A percentile compares a stretch with the other conserved stretches of the same genome.
Evolutionary conservation across 768 basidiomycete genomes (phyloP).

Genomic region (Tulasnella calospora): DNA sequence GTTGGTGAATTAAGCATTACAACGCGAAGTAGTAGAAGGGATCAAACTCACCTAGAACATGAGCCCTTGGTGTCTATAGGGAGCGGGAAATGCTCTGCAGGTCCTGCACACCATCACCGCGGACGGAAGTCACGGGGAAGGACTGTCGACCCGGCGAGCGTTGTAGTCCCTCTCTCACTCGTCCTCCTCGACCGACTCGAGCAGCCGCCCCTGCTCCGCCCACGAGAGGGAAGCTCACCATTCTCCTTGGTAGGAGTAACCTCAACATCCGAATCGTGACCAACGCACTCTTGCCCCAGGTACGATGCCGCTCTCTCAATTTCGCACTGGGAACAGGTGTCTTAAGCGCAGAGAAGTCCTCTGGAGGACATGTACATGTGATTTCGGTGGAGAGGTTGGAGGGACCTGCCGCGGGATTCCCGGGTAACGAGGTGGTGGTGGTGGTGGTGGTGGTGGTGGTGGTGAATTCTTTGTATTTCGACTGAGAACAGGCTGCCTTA

Average conservation of each 20-base stretch:
- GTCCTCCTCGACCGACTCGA: constrained; percentile 7
- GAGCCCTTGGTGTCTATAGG: neutral
- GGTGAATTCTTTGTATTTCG: too few relatives aligned
- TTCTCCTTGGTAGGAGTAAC: neutral
- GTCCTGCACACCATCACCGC: neutral
- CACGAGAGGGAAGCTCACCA: neutral
- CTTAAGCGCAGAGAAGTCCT: constrained; percentile 9
- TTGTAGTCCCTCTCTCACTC: neutral
- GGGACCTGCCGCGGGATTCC: too few relatives aligned
- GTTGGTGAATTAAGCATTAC: neutral
- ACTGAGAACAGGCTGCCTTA: too few relatives aligned
- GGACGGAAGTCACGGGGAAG: neutral
- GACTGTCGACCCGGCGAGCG: neutral
- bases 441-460: too few relatives aligned
- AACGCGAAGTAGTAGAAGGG: neutral
- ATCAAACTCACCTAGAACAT: neutral
- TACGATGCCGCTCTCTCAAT: neutral
- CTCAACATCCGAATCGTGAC: constrained; percentile 15
- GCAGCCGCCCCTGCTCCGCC: neutral
- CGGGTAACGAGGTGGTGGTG: too few relatives aligned
- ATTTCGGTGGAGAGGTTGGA: too few relatives aligned
- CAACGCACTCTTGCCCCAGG: neutral
- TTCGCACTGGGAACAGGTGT: neutral
- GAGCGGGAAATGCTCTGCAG: too few relatives aligned
- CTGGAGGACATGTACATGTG: constrained; percentile 22